Conservation (phyloP, 1,284 basidiomycete genomes). For the Fomitopsis pinicola region DNA sequence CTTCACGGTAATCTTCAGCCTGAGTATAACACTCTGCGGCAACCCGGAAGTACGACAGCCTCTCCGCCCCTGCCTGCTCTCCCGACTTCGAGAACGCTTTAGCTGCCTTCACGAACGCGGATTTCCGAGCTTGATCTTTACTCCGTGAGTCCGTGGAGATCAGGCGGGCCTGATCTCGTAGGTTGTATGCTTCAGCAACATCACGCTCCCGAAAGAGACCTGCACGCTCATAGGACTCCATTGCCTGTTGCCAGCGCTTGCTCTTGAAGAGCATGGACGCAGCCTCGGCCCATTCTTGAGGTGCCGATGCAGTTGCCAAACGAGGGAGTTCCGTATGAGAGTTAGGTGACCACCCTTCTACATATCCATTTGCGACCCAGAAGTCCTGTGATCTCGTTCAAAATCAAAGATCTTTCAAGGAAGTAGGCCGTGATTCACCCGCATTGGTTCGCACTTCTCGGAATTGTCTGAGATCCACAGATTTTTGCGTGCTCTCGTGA, state of each 20-base stretch:
- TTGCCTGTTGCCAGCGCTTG: conserved; percentile 53
- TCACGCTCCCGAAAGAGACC: conserved; percentile 35
- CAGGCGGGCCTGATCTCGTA: conserved; percentile 35
- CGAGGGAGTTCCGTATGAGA: conserved; percentile 40
- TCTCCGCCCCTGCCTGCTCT: conserved; percentile 22
- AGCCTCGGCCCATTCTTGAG: conserved; percentile 51
- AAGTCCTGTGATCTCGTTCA: conserved; percentile 34
- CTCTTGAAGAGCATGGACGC: conserved; percentile 50
- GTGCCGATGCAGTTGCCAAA: conserved; percentile 42
- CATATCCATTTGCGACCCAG: conserved; percentile 40
- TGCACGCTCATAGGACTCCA: conserved; percentile 58
- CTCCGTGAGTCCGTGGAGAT: conserved; percentile 19
- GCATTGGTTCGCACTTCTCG: conserved; percentile 50
- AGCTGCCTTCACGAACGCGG: conserved; percentile 43
- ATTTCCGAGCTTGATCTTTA: conserved; percentile 22
- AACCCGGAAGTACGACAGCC: conserved; percentile 37
- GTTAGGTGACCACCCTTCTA: conserved; percentile 33
- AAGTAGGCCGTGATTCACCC: conserved; percentile 32
- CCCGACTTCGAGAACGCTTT: conserved; percentile 43
- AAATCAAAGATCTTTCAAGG: too few species aligned
- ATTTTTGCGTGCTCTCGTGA: conserved; percentile 64
- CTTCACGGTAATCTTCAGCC: conserved; percentile 35
- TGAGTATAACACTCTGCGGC: conserved; percentile 53
- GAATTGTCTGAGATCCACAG: conserved; percentile 66
- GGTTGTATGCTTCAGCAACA: conserved; percentile 42